Conservation (phyloP, 2,329 filamentous ascomycete genomes). For the Alternaria rosae region DNA sequence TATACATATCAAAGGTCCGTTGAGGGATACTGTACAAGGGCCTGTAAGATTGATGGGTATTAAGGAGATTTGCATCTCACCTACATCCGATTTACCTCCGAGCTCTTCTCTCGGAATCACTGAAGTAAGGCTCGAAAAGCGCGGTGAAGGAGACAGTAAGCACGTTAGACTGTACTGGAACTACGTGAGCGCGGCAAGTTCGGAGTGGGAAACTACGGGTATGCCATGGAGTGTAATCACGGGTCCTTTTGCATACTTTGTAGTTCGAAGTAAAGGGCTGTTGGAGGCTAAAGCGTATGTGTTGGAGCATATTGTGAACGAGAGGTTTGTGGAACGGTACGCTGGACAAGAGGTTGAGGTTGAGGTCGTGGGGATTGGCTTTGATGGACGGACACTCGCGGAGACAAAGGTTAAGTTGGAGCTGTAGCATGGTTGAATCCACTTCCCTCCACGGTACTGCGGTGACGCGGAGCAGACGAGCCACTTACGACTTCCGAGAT, state of each 20-base stretch:
- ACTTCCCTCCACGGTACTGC: not conserved
- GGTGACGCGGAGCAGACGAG: not conserved
- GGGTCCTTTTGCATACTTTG: constrained; percentile 46
- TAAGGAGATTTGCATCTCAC: constrained; percentile 26
- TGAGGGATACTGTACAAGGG: not conserved
- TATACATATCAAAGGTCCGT: constrained; percentile 18
- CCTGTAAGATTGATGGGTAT: constrained; percentile 14
- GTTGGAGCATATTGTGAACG: constrained; percentile 30
- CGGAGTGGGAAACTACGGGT: not conserved
- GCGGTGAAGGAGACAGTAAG: constrained; percentile 20
- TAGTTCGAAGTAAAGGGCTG: constrained; percentile 30
- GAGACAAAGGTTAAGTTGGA: not conserved
- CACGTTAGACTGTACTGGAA: constrained; percentile 41
- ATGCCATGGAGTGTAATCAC: constrained; percentile 45
- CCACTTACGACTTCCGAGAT: not conserved
- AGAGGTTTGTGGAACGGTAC: constrained; percentile 14
- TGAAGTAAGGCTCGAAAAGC: constrained; percentile 20
- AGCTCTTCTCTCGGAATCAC: constrained; percentile 9
- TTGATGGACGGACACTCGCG: not conserved
- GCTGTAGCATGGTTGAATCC: not conserved
- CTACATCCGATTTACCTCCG: not conserved
- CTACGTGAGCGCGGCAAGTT: constrained; percentile 1
- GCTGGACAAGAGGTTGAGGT: not conserved
- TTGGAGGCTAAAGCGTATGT: constrained; percentile 40
- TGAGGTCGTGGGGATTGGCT: constrained; percentile 4